Evolutionary conservation across 192 early-diverging fungal species (phyloP), one percentile per base, ranked within the genome.

Genomic region (Tieghemiomyces parasiticus): DNA sequence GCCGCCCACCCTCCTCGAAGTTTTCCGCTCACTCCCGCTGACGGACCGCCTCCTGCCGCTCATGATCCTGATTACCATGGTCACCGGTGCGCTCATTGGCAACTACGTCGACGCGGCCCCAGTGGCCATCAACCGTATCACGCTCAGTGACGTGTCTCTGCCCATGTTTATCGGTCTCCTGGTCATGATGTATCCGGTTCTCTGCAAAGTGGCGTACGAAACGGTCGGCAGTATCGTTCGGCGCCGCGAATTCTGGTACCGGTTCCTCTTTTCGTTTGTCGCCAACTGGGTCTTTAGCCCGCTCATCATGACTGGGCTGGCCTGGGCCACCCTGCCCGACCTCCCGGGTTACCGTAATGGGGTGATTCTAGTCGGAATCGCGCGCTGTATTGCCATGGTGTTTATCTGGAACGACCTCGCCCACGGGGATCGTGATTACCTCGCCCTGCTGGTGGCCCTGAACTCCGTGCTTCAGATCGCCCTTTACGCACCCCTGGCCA

Each of bases 351-450:
- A 78, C 58, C 78, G 84, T 24, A 76, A 71, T 3, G 86, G 86
- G 1, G 73, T 87, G 13, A 73, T 63, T 22, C 25, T 78, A 19
- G 51, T 79, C 53, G 71, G 71, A 33, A 63, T 65, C 0, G 77
- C 72, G 35, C 68, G 82, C 24, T 86, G 84, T 68, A 87, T 85
- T 63, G 86, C 86, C 35, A 87, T 88, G 84, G 86, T 88, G 3
- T 61, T 88, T 47, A 84, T 88, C 14, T 87, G 86, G 84, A 83
- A 83, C 63, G 62, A 82, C 31, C 72, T 88, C 4, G 80, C 84
- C 30, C 65, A 63, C 9, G 84, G 86, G 0, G 81, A 88, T 50
- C 20, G 67, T 10, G 78, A 85, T 29, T 85, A 79, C 56, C 84
- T 81, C 64, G 84, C 84, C 1, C 75, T 85, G 38, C 63, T 83